Evolutionary conservation across 2,329 filamentous ascomycete genomes (phyloP), one percentile per base, ranked within the genome.

Genomic region (Fusarium sp.): DNA sequence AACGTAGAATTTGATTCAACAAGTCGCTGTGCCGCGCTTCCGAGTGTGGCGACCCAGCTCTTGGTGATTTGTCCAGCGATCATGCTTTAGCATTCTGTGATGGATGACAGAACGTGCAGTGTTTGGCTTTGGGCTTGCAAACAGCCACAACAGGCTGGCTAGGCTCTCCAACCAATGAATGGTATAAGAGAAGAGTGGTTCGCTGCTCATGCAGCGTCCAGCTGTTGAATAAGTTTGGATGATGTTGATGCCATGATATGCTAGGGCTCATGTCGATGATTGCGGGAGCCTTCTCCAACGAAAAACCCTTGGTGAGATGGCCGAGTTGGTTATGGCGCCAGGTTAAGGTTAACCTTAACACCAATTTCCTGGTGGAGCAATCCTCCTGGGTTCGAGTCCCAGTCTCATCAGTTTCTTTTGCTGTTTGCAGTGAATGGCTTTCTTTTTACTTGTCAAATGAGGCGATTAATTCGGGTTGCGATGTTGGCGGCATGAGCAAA

Each of bases 291-390:
- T 2, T 16, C 0, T 0, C 38, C 7, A 69, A 51, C 35, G 18
- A 36, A 53, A n/a, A 58, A 51, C 45, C 12, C 45, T 69, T 58
- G 66, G 66, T 69, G 66, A 69, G 66, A 69, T 69, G 66, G 66
- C 66, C 66, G 66, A 69, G 66, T 69, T 69, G 66, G 66, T 69
- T 69, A 69, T 69, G 66, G 66, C 66, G 66, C 65, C 66, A 69
- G 66, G 66, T 69, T 69, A 69, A 69, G 66, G 66, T 69, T 35
- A 68, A 69, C 66, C 65, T 69, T 69, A 54, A 70, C 66, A 69
- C 58, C 58, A 65, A 65, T 70, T 69, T 69, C 66, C 66, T 69
- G 66, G 64, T 69, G 66, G 66, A 69, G 66, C 66, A 69, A 69
- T 69, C 66, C 66, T 69, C 66, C 66, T 69, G 66, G 66, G 65